Evolutionary conservation across 176 grass and related monocot species (phyloP).

Genomic region (Olyra latifolia): DNA sequence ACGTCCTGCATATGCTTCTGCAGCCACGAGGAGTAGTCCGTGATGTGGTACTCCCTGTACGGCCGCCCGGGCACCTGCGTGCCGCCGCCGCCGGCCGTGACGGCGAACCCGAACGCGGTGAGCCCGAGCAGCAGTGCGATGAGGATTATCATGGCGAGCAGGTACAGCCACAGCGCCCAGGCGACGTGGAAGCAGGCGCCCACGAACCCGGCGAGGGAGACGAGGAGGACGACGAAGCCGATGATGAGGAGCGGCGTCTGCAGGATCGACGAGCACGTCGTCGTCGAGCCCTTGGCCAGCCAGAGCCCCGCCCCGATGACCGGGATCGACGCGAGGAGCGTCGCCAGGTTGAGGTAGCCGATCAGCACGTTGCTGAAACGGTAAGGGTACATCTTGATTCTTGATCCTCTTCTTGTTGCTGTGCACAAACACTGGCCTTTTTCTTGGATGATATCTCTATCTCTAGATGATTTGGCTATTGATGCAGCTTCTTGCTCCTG

Average conservation of each 20-base stretch:
- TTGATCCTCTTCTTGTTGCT: constrained; percentile 17
- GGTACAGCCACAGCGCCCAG: constrained; percentile 90
- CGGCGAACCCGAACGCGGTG: constrained; percentile 79
- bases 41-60: constrained; percentile 78
- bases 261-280: constrained; percentile 71
- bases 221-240: constrained; percentile 71
- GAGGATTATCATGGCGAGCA: constrained; percentile 67
- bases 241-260: constrained; percentile 80
- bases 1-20: constrained; percentile 55
- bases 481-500: constrained; percentile 15
- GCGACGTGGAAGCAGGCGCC: constrained; percentile 91
- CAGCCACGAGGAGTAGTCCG: constrained; percentile 73
- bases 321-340: constrained; percentile 83
- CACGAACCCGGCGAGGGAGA: constrained; percentile 87
- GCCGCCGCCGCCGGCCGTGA: constrained; percentile 75
- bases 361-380: constrained; percentile 78
- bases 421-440: constrained; percentile 19
- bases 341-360: constrained; percentile 83
- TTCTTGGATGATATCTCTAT: too few species aligned
- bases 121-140: constrained; percentile 62
- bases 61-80: constrained; percentile 54
- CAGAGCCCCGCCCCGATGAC: constrained; percentile 82
- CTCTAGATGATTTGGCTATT: constrained; percentile 1
- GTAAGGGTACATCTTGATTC: constrained; percentile 48
- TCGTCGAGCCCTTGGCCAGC: constrained; percentile 61